These are phyloP conservation scores for Ceratobasidium sp. DNA, from an alignment of 1,284 basidiomycete species.

Conservation along the genomic window DNA sequence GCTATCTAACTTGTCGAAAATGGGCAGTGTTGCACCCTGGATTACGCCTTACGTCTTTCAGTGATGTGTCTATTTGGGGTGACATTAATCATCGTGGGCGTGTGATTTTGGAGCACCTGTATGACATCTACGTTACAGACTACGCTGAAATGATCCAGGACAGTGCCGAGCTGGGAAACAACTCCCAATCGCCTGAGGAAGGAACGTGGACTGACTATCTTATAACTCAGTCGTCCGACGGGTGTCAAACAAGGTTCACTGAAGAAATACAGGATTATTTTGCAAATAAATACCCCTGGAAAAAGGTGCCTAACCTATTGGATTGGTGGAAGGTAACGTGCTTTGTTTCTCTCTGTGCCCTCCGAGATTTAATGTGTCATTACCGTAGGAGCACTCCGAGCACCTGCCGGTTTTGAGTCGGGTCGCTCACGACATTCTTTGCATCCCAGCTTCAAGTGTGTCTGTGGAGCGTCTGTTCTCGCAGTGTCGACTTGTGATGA, in stretches of 20 bases:
- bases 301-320: no score
- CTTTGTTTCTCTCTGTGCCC: background rate
- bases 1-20: background rate
- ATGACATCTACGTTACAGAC: background rate
- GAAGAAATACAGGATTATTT: no score
- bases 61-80: background rate
- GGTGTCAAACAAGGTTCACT: background rate
- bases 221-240: background rate
- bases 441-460: slow-evolving; percentile 29
- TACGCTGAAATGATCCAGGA: background rate
- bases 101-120: background rate
- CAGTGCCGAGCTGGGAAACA: no score
- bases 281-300: no score
- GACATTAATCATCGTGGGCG: background rate
- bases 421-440: slow-evolving; percentile 27
- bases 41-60: slow-evolving; percentile 1
- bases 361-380: background rate
- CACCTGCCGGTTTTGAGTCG: slow-evolving; percentile 13
- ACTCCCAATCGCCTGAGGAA: no score
- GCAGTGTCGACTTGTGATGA: slow-evolving; percentile 26
- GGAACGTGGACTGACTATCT: background rate
- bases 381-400: slow-evolving; percentile 10
- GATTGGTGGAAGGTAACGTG: background rate
- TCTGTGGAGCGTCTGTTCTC: slow-evolving; percentile 43
- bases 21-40: slow-evolving; percentile 14